These are phyloP conservation scores for Candida tunisiensis DNA, from an alignment of 1,139 yeast genomes.

Conservation along the genomic window DNA sequence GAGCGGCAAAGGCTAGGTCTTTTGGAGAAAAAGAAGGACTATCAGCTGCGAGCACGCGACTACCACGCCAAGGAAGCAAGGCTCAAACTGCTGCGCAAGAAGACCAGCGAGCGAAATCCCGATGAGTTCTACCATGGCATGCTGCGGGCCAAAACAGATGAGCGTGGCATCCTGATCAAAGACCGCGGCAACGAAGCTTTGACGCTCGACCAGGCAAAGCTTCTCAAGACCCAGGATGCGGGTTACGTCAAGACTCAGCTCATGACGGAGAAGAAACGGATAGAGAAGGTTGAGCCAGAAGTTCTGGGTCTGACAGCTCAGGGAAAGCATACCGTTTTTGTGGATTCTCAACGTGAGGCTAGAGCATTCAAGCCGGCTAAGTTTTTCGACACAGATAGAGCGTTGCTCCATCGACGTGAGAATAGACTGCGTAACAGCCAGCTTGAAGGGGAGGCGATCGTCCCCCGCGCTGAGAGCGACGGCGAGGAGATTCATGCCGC, in stretches of 20 bases:
- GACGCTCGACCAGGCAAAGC: constrained; percentile 57
- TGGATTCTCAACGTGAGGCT: constrained; percentile 42
- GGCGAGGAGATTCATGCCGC: constrained; percentile 4
- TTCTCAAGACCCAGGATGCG: constrained; percentile 78
- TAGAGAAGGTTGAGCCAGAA: constrained; percentile 38
- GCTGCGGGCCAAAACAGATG: constrained; percentile 53
- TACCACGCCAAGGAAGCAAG: constrained; percentile 82
- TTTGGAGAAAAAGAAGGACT: constrained; percentile 90
- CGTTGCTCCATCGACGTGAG: constrained; percentile 45
- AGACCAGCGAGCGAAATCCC: constrained; percentile 67
- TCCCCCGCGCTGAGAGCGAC: constrained; percentile 4
- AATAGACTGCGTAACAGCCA: constrained; percentile 56
- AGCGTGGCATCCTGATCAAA: constrained; percentile 44
- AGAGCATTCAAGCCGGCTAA: constrained; percentile 43
- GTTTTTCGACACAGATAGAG: constrained; percentile 53
- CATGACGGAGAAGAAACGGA: constrained; percentile 47
- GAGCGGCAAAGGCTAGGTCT: constrained; percentile 65
- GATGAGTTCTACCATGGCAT: constrained; percentile 95
- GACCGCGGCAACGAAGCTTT: constrained; percentile 51
- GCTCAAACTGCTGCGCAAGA: constrained; percentile 53
- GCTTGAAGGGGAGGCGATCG: constrained; percentile 24
- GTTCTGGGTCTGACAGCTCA: constrained; percentile 5
- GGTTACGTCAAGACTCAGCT: constrained; percentile 70
- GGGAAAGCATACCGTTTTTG: constrained; percentile 73
- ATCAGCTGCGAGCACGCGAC: constrained; percentile 74